Base-by-base conservation (phyloP, 179 eudicot species). In the Nepenthes alata region DNA sequence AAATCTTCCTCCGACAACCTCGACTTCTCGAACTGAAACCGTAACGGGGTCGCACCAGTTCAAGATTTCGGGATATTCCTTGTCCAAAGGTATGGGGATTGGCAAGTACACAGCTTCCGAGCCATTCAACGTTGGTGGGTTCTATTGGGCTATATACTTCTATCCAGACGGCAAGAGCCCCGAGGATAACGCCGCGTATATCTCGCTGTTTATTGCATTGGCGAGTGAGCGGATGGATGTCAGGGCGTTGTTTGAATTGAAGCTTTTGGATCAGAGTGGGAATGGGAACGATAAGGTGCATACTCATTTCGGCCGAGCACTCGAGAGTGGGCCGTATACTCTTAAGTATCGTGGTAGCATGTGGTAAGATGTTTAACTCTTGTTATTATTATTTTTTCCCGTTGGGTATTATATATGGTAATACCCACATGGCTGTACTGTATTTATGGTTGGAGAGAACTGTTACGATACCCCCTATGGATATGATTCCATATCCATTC, bases 311-410 rank as follows among this genome's bases (percentile, higher is more conserved):
- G 74, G 84, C 0, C 65, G 85, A 52, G 67, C 64, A 0, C 67
- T 73, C 15, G 87, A 82, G 71, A 75, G 67, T 37, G 87, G 84
- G 11, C 87, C 87, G 0, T 77, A 82, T 51, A 70, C 82, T 0
- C 79, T 82, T 3, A 77, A 80, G 61, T 77, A 70, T 52, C 65
- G 71, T 3, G 87, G 87, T 15, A 82, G 90, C 77, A 85, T 85
- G 90, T 85, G 87, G 90, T 85, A 67, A 25, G 62, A 81, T 16
- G 6, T 7, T 52, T n/a, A 9, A 2, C 16, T 1, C 16, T 16
- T 52, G 44, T 34, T 41, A 14, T 1, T 7, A 14, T 8, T 52
- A 36, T 15, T 53, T 1, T 35, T 11, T 37, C 2, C 35, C 6
- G 8, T 53, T 8, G 50, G 2, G 4, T 14, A 38, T 25, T 11